Base-by-base conservation (phyloP, 2,329 filamentous ascomycete genomes). In the Colletotrichum coccodes region DNA sequence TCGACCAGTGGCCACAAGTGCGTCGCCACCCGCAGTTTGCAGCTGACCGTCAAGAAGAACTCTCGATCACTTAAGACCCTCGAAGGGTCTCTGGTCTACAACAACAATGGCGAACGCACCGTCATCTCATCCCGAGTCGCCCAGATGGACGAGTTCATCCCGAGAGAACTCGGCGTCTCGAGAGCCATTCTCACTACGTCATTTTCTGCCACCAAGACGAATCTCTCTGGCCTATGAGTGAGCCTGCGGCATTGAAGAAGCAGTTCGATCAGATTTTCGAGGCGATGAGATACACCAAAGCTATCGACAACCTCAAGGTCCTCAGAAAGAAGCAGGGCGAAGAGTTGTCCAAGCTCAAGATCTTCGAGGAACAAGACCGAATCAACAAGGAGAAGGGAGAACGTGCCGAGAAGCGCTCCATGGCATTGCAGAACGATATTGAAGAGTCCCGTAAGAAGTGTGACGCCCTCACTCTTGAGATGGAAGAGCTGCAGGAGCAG, bases 161-260 rank as follows among this genome's bases (percentile, higher is more conserved):
- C 95, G 0, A 89, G 93, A 73, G 92, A 94, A 72, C 87, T 99
- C 0, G 96, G 96, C 42, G 96, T 98, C 4, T 96, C 94, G 1
- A 91, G 91, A 63, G 95, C 96, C 14, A 91, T 99, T 63, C 87
- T 99, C 30, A 98, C 73, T 92, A 92, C 67, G 96, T 99, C 78
- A 98, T 99, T 73, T 99, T 99, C 81, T 99, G 96, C 78, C 96
- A 99, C 77, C 96, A 99, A 77, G 96, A 99, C 78, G 96, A 99
- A 73, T 98, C 95, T 30, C 82, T 98, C 32, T 99, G 96, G 96
- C 96, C 96, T 0, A 91, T 99, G 86, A 97, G 94, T 76, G 94
- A 97, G 75, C 94, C 96, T 0, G 84, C 89, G 0, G 89, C 89
- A 0, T 84, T 99, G 58, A 99, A 99, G 81, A 97, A 97, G 79